Conservation (phyloP, 2,329 filamentous ascomycete species). For the Chaetoscypha palmicola region DNA sequence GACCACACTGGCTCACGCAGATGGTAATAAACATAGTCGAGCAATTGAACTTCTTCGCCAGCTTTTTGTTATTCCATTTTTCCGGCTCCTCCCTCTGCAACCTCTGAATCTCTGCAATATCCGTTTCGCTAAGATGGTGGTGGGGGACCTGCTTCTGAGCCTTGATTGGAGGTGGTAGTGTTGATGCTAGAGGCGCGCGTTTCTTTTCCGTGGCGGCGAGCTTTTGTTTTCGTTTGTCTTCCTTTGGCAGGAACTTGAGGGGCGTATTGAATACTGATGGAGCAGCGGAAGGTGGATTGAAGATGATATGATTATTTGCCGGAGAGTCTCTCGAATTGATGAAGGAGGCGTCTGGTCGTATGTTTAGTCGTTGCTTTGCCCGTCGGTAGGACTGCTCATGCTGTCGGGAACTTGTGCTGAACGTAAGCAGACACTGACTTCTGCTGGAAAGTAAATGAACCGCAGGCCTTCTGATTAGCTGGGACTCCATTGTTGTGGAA, state of each 20-base stretch:
- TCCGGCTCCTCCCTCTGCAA: constrained; percentile 47
- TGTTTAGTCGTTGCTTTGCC: constrained; percentile 36
- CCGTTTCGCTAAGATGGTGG: constrained; percentile 46
- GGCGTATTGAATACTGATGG: constrained; percentile 58
- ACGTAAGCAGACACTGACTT: constrained; percentile 24
- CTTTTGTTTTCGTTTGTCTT: constrained; percentile 29
- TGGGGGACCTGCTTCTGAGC: constrained; percentile 20
- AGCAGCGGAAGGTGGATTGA: constrained; percentile 49
- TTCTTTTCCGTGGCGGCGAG: constrained; percentile 21
- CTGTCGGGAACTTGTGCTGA: constrained; percentile 25
- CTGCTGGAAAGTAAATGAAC: constrained; percentile 22
- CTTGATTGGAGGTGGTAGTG: constrained; percentile 25
- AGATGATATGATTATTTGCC: constrained; percentile 42
- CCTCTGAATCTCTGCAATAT: constrained; percentile 54
- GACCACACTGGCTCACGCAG: constrained; percentile 39
- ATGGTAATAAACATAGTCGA: constrained; percentile 51
- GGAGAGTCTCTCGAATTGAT: constrained; percentile 32
- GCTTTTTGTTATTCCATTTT: constrained; percentile 45
- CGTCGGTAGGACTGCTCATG: constrained; percentile 31
- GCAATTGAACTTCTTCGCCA: constrained; percentile 51
- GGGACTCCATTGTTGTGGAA: constrained; percentile 25
- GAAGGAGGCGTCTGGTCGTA: constrained; percentile 56
- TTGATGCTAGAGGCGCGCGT: constrained; percentile 9
- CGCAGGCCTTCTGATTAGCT: constrained; percentile 27
- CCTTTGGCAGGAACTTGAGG: constrained; percentile 55